Base-by-base conservation (phyloP, 768 basidiomycete genomes). In the Pleurotus pulmonarius region DNA sequence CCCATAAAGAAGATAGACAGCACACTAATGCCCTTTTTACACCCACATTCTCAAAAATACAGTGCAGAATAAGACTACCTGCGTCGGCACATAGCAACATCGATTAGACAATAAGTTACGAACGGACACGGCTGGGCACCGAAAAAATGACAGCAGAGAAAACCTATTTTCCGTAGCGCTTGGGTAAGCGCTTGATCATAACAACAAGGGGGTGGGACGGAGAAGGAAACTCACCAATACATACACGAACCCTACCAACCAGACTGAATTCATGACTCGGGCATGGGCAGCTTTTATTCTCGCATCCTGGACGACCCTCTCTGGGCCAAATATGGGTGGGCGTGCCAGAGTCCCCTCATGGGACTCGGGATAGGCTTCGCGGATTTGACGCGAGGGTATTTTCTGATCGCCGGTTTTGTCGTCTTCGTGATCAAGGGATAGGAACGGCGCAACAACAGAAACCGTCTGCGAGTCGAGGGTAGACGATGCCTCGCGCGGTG, bases 251-350 rank as follows among this genome's bases (percentile, higher is more conserved):
- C 70, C 72, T 20, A 65, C 61, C 3, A 59, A 29, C 34, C 63
- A 56, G 22, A 73, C 62, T 4, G 70, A 70, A 13, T 63, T 61
- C 64, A 74, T 49, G 26, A 73, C 54, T 54, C 63, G 61, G 39
- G 59, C 56, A 57, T 75, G 74, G 34, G 67, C 66, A 8, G 61
- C 68, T 40, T 65, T 63, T 41, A 77, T 73, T 39, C 69, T 62
- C 47, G 70, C 73, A 54, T 77, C 75, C 44, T 67, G 61, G 39
- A 76, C 69, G 38, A 70, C 68, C 38, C 63, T 63, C 59, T 74
- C 73, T 5, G 74, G 74, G n/a, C 75, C 75, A 58, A 75, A 75
- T n/a, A 75, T 59, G 12, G 69, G 68, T 8, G 72, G 69, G 6
- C 70, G 66, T 20, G 46, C 38, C 41, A 65, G 61, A 9, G 18